These are phyloP conservation scores for Terfezia claveryi DNA, from an alignment of 495 filamentous ascomycete species.

Conservation along the genomic window DNA sequence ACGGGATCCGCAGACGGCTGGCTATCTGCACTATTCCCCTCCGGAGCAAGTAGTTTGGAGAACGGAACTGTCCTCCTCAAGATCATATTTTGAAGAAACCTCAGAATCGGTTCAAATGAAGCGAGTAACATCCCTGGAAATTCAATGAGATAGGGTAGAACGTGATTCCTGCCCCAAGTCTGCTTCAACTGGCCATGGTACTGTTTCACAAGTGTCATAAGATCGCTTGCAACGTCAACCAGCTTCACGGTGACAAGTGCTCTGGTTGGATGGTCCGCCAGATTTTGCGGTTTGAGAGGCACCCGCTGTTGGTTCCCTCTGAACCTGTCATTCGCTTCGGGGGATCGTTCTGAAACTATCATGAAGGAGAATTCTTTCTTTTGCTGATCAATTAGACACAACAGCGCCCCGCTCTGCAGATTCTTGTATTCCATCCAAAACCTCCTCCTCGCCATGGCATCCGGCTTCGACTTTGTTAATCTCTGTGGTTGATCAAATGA, in stretches of 20 bases:
- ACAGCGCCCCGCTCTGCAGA: constrained; percentile 32
- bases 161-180: constrained; percentile 13
- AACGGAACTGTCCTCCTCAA: constrained; percentile 33
- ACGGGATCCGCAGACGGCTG: background rate
- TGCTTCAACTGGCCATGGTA: constrained; percentile 16
- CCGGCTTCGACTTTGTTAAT: constrained; percentile 2
- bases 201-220: background rate
- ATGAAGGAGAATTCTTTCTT: constrained; percentile 30
- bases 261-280: constrained; percentile 13
- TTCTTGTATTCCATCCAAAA: constrained; percentile 41
- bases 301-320: background rate
- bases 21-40: background rate
- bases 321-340: background rate
- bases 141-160: constrained; percentile 30
- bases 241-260: constrained; percentile 16
- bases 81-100: constrained; percentile 37
- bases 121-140: constrained; percentile 47
- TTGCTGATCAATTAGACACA: constrained; percentile 33
- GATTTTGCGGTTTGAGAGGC: constrained; percentile 5
- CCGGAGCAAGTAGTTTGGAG: constrained; percentile 32
- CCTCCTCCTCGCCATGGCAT: constrained; percentile 19
- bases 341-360: constrained; percentile 24
- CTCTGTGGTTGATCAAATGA: constrained; percentile 33
- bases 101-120: constrained; percentile 42
- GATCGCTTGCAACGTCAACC: constrained; percentile 1